phyloP scores from a whole-genome alignment of 2,329 filamentous ascomycete species.

The Hypoxylon sp. region DNA sequence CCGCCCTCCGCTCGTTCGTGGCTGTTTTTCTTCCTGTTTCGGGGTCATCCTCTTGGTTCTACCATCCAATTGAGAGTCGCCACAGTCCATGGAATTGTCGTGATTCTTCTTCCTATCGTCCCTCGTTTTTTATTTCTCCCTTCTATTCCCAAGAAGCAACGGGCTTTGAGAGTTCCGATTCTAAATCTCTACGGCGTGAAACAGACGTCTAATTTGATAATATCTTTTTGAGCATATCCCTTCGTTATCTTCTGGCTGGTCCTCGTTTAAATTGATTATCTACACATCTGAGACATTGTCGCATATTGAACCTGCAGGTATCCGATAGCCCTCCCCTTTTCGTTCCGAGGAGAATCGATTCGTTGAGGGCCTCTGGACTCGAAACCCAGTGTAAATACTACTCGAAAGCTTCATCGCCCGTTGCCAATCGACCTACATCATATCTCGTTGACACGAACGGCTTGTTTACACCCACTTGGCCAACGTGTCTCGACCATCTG shows the following conservation, averaged over 20 bases:
- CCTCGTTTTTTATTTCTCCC: constrained; percentile 32
- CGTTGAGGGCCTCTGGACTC: constrained; percentile 33
- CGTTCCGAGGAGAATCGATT: constrained; percentile 41
- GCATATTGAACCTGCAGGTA: constrained; percentile 37
- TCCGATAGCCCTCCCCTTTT: constrained; percentile 23
- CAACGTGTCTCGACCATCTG: constrained; percentile 18
- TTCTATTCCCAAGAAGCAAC: constrained; percentile 16
- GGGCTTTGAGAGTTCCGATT: constrained; percentile 44
- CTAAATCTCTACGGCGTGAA: constrained; percentile 19
- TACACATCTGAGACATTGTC: constrained; percentile 36
- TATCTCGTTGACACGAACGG: constrained; percentile 6
- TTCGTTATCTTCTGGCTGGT: constrained; percentile 37
- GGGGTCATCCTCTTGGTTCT: constrained; percentile 21
- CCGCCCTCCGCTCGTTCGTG: constrained; percentile 29
- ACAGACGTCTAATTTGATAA: constrained; percentile 28
- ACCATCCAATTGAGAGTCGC: constrained; percentile 26
- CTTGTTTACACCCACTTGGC: constrained; percentile 25
- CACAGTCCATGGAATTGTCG: constrained; percentile 28
- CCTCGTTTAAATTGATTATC: constrained; percentile 27
- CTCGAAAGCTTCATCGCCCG: constrained; percentile 23
- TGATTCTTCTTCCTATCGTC: constrained; percentile 23
- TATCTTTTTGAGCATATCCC: constrained; percentile 19
- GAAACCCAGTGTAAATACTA: constrained; percentile 39
- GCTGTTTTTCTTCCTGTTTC: constrained; percentile 36
- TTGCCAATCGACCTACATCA: constrained; percentile 23